These are phyloP conservation scores for Podospora sp. DNA, from an alignment of 495 filamentous ascomycete species.

Conservation along the genomic window DNA sequence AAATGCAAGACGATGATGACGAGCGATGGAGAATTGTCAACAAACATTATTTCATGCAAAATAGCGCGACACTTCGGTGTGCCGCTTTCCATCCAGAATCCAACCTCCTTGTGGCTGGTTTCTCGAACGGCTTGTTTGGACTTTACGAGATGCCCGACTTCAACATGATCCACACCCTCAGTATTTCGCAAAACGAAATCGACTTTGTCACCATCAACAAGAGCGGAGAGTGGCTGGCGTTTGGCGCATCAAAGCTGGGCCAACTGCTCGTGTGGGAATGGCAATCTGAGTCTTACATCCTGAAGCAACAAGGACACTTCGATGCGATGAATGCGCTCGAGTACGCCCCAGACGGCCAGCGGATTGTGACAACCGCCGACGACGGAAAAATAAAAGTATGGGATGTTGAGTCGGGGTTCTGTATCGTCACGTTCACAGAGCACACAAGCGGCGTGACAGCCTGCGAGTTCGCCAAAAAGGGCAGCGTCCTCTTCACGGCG, in stretches of 20 bases:
- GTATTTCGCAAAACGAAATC: constrained; percentile 94
- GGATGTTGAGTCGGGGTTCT: constrained; percentile 96
- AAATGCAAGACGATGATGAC: constrained; percentile 59
- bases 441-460: constrained; percentile 95
- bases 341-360: constrained; percentile 91
- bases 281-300: constrained; percentile 99
- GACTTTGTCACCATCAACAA: constrained; percentile 91
- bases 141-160: constrained; percentile 97
- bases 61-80: constrained; percentile 82
- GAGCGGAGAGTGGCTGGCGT: constrained; percentile 94
- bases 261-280: constrained; percentile 98
- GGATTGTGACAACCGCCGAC: constrained; percentile 88
- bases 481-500: constrained; percentile 91
- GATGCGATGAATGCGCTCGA: constrained; percentile 93
- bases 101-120: constrained; percentile 86
- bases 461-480: constrained; percentile 90
- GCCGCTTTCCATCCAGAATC: constrained; percentile 84
- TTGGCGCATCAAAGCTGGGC: constrained; percentile 93
- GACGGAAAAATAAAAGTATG: constrained; percentile 98
- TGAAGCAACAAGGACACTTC: constrained; percentile 97
- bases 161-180: constrained; percentile 85
- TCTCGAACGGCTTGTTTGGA: constrained; percentile 90
- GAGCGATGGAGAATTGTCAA: constrained; percentile 83
- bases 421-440: constrained; percentile 96
- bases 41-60: constrained; percentile 90